These are phyloP conservation scores for Ceratocystis alfenasii DNA, from an alignment of 2,329 filamentous ascomycete species.

Conservation along the genomic window DNA sequence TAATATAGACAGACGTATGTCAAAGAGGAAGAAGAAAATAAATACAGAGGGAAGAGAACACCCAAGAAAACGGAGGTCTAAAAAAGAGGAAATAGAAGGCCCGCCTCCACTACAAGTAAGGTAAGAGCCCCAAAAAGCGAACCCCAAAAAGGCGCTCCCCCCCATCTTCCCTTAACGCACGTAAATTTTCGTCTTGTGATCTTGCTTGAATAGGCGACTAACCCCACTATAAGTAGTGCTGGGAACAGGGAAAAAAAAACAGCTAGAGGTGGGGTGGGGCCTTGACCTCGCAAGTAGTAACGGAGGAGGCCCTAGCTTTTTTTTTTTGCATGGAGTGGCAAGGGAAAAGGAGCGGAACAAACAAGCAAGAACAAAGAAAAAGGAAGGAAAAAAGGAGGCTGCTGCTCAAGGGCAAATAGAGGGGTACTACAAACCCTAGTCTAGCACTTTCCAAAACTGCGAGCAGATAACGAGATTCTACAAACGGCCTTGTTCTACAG, in stretches of 20 bases:
- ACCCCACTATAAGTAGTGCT: too few species aligned
- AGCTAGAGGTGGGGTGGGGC: neutral
- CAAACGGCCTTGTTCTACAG: too few species aligned
- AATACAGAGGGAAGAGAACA: constrained; percentile 12
- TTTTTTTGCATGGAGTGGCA: neutral
- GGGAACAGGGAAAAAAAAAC: too few species aligned
- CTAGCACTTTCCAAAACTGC: too few species aligned
- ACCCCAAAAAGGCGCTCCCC: too few species aligned
- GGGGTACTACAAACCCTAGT: neutral
- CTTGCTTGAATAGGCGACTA: too few species aligned
- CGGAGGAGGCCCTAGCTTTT: constrained; percentile 3
- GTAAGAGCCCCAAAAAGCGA: neutral
- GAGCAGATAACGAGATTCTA: too few species aligned
- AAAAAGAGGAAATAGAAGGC: neutral
- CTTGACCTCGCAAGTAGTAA: neutral
- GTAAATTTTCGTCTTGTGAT: too few species aligned
- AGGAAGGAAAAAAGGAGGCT: neutral
- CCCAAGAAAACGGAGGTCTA: constrained; percentile 4
- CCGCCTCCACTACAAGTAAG: neutral
- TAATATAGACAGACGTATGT: constrained; percentile 4
- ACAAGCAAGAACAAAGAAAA: neutral
- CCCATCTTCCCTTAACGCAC: too few species aligned
- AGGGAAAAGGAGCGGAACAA: constrained; percentile 1
- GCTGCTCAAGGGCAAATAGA: neutral
- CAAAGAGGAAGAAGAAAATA: constrained; percentile 14